A percentile compares a stretch with the other conserved stretches of the same genome.
phyloP scores from a whole-genome alignment of 2,329 filamentous ascomycete genomes.

The Aspergillus thermomutatus region DNA sequence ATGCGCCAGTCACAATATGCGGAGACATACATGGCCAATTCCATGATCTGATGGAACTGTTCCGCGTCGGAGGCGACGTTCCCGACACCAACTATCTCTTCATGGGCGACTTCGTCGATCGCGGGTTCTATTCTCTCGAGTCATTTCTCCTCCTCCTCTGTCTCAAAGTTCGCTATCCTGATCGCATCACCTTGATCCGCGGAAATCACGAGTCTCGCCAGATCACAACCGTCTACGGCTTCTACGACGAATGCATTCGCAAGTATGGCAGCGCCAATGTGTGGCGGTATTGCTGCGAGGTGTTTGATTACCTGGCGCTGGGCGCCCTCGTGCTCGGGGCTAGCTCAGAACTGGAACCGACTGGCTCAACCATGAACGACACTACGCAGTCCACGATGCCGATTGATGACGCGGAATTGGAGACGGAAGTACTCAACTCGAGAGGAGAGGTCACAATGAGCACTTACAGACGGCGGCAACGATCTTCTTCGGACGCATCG shows the following conservation, averaged over 20 bases:
- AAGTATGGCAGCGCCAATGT: conserved; percentile 98
- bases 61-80: conserved; percentile 87
- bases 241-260: conserved; percentile 93
- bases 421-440: conserved; percentile 90
- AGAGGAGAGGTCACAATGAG: conserved; percentile 71
- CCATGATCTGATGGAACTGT: conserved; percentile 95
- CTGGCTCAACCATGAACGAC: conserved; percentile 44
- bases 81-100: conserved; percentile 96
- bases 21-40: conserved; percentile 97
- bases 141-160: conserved; percentile 93
- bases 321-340: conserved; percentile 90
- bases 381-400: conserved; percentile 51
- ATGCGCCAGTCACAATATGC: conserved; percentile 94
- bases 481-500: conserved; percentile 31
- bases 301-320: conserved; percentile 93
- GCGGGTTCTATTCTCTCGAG: conserved; percentile 96
- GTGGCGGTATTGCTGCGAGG: conserved; percentile 95
- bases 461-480: conserved; percentile 34
- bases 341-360: conserved; percentile 61
- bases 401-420: conserved; percentile 67
- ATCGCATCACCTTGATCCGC: conserved; percentile 92
- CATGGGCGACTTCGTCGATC: conserved; percentile 98
- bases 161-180: conserved; percentile 94
- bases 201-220: conserved; percentile 96
- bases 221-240: conserved; percentile 96